These are phyloP conservation scores for Botrytis fabae DNA, from an alignment of 2,329 filamentous ascomycete species.

Conservation along the genomic window DNA sequence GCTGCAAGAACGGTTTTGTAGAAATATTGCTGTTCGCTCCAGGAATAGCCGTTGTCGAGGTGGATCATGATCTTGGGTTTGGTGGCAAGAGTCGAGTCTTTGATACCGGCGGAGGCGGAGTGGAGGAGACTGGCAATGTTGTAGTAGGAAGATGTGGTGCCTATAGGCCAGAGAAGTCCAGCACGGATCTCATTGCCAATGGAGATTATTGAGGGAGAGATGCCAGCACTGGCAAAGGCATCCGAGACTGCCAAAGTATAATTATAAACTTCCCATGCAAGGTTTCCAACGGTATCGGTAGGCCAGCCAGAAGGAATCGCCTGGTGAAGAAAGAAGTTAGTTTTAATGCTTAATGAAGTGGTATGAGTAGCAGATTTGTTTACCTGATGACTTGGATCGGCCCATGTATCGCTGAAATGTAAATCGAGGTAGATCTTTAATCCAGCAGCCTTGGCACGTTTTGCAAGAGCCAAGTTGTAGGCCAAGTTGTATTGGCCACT, in stretches of 20 bases:
- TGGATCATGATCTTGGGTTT: conserved; percentile 73
- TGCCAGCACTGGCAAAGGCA: conserved; percentile 55
- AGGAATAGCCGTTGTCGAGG: conserved; percentile 74
- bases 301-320: conserved; percentile 64
- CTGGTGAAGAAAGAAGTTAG: conserved; percentile 33
- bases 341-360: neutral
- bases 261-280: conserved; percentile 65
- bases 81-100: conserved; percentile 56
- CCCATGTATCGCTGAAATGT: conserved; percentile 71
- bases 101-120: conserved; percentile 63
- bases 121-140: conserved; percentile 66
- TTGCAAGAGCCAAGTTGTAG: conserved; percentile 69
- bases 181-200: conserved; percentile 73
- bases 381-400: conserved; percentile 63
- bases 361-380: neutral
- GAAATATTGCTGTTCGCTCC: conserved; percentile 59
- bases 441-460: conserved; percentile 62
- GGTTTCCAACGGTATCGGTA: conserved; percentile 53
- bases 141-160: conserved; percentile 52
- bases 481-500: conserved; percentile 66
- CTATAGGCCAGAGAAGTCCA: conserved; percentile 67
- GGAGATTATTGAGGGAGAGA: conserved; percentile 62
- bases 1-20: conserved; percentile 58
- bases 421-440: conserved; percentile 60
- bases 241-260: conserved; percentile 66